Evolutionary conservation across 345 rosid genomes (phyloP).

Genomic region (Sisymbrium altissimum): DNA sequence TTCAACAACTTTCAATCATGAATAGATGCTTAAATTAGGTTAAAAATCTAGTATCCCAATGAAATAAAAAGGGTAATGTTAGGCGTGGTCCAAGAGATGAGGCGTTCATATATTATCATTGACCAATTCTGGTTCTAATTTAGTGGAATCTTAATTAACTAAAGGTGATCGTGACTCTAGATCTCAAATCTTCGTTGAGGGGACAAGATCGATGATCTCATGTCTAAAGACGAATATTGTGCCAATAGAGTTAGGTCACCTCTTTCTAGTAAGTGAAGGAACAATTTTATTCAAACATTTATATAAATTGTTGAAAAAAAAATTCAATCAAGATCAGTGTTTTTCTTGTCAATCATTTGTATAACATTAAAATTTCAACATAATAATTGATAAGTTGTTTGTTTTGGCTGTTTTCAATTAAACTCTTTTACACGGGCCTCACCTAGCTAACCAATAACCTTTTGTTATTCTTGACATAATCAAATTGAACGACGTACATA

Average conservation of each 20-base stretch:
- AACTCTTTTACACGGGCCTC: neutral
- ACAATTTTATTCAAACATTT: neutral
- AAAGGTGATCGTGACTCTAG: conserved; percentile 31
- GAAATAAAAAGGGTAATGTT: conserved; percentile 1
- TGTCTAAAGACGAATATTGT: conserved; percentile 24
- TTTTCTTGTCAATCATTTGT: neutral
- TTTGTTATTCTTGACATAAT: neutral
- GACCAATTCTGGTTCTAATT: conserved; percentile 18
- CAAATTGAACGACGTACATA: neutral
- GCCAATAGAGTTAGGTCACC: conserved; percentile 29
- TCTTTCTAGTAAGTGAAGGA: conserved; percentile 10
- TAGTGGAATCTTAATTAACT: conserved; percentile 27
- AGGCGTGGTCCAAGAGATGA: conserved; percentile 35
- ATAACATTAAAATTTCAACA: neutral
- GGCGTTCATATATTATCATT: conserved; percentile 21
- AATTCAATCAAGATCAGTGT: neutral
- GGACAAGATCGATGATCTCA: conserved; percentile 36
- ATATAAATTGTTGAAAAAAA: neutral
- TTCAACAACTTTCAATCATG: conserved; percentile 8
- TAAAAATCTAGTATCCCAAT: neutral
- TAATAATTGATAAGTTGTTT: neutral
- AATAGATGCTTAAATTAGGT: conserved; percentile 23
- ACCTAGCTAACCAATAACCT: neutral
- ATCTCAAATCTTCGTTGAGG: conserved; percentile 31
- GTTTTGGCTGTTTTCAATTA: neutral